Base-by-base conservation (phyloP, 2,329 filamentous ascomycete genomes). In the Amauroascus niger region DNA sequence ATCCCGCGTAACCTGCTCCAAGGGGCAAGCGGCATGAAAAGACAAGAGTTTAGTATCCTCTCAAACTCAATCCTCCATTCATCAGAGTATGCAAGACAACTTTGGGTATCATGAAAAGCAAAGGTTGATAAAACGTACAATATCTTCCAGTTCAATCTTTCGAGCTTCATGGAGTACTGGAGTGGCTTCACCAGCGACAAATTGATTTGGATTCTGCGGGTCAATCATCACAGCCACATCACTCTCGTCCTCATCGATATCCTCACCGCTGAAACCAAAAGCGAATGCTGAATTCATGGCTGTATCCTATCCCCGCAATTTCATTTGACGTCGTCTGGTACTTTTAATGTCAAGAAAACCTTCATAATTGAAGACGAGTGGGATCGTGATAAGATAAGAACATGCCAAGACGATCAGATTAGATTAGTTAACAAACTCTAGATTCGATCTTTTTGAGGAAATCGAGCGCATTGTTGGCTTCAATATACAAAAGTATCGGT, bases 121-220 rank as follows among this genome's bases (percentile, higher is more conserved):
- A 45, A 30, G 9, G 14, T 26, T 18, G 28, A 35, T 30, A 47
- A 47, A 24, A 74, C 71, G 62, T 69, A 78, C 76, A 71, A 76
- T 63, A 44, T 77, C 73, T 53, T 71, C 64, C 55, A 78, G 60
- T 51, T 69, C 66, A 66, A 76, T 74, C 59, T 64, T 66, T 56
- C 61, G 65, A 16, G 74, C 51, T 49, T 57, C 52, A 18, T 39
- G 30, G 28, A 55, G 46, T 22, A 18, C 26, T 35, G 28, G 13
- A 18, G 3, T 32, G 7, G 48, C 24, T 30, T 37, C 28, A 7
- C 69, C 44, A 63, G 28, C n/a, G 13, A 14, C 55, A 43, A 74
- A 61, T 18, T 63, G 58, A 37, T 56, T 53, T 9, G 35, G 44
- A 53, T 28, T 58, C 56, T 28, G 58, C 43, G n/a, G 7, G 2